Evolutionary conservation across 345 rosid species (phyloP), one percentile per base, ranked within the genome.

Genomic region (Psidium friedrichsthalianum): DNA sequence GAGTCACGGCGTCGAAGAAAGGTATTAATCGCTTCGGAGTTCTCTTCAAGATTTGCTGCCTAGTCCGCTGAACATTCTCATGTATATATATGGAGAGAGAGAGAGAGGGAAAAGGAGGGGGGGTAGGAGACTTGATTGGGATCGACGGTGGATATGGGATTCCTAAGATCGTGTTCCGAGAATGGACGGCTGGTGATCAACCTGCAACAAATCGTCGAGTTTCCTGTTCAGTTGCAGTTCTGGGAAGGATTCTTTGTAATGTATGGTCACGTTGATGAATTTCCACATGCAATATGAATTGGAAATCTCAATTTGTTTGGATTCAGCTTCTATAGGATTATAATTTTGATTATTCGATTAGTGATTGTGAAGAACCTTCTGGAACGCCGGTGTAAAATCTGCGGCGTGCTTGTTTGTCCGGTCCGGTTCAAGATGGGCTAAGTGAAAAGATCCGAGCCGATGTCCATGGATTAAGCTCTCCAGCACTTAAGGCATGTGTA

Each of bases 341-440:
- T 5, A 2, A 18, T 32, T 61, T 55, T 53, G 57, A 55, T 55
- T 3, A 8, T 55, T 7, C 10, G 57, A 55, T 69, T 2, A 18
- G 47, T 36, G 47, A 69, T 1, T 20, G 25, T 5, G 24, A 11
- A 36, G 80, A 69, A 69, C 40, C 47, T 36, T 36, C 21, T 36
- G 24, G 80, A 69, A 2, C 9, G 80, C 0, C 2, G 14, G 25
- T 0, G 13, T 0, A 0, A 10, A 16, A 15, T 3, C 80, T 1
- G 13, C 47, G 3, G 13, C 0, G 7, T 6, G 2, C 1, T 1
- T 9, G n/a, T 2, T 2, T 0, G 12, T 69, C 1, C 0, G 13
- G 13, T 69, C 1, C 2, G 3, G 25, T 36, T 36, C 13, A 11
- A 11, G 47, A 36, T 21, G 13, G 2, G 14, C 36, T 69, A 2